Evolutionary conservation across 371 early-diverging fungal species (phyloP).

Genomic region (Mucor irregularis): DNA sequence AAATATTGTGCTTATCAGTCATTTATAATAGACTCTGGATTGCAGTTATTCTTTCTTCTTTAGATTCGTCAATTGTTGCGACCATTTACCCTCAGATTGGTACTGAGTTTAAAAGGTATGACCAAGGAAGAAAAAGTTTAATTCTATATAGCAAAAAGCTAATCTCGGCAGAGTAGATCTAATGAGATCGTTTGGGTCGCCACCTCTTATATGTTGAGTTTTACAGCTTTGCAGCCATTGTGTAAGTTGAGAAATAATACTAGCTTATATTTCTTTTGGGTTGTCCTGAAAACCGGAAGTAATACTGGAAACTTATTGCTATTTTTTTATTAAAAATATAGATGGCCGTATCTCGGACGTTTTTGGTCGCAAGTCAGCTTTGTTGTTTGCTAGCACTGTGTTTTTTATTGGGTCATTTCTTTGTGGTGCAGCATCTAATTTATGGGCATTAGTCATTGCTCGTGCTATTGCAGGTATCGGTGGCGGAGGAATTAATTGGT

Average conservation of each 20-base stretch:
- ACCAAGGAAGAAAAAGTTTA: neutral
- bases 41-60: conserved; percentile 65
- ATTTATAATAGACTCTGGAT: conserved; percentile 32
- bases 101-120: conserved; percentile 65
- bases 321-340: neutral
- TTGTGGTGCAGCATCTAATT: conserved; percentile 51
- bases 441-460: conserved; percentile 68
- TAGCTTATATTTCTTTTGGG: neutral
- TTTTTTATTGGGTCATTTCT: conserved; percentile 54
- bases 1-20: neutral
- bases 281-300: too few species aligned
- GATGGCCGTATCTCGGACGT: conserved; percentile 58
- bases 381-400: conserved; percentile 48
- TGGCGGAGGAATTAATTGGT: conserved; percentile 56
- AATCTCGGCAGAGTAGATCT: too few species aligned
- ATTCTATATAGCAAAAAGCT: neutral
- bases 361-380: conserved; percentile 61
- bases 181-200: conserved; percentile 73
- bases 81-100: conserved; percentile 78
- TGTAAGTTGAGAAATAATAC: conserved; percentile 47
- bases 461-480: conserved; percentile 78
- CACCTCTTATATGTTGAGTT: conserved; percentile 74
- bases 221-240: conserved; percentile 76
- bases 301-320: too few species aligned
- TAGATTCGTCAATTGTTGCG: conserved; percentile 84